These are phyloP conservation scores for Rhododendron mucronatum DNA, from an alignment of 148 eudicot genomes.

Conservation along the genomic window DNA sequence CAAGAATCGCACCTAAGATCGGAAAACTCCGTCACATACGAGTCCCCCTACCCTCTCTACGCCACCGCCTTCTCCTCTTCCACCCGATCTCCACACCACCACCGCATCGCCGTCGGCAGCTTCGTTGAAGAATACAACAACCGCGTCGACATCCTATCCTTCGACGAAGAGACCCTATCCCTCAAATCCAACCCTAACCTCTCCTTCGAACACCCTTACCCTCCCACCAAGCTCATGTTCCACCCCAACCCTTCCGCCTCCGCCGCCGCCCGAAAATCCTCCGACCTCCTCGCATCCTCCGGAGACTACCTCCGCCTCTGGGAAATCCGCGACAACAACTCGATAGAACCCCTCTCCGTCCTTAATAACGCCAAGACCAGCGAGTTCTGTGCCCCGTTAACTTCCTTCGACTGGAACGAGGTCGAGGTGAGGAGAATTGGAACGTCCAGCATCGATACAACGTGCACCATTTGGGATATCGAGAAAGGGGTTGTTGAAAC, in stretches of 20 bases:
- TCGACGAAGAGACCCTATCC: constrained; percentile 56
- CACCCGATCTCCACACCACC: constrained; percentile 27
- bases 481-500: constrained; percentile 81
- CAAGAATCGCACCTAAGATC: constrained; percentile 39
- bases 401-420: constrained; percentile 95
- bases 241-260: constrained; percentile 47
- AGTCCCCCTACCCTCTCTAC: constrained; percentile 69
- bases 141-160: constrained; percentile 59
- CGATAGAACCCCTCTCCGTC: constrained; percentile 38
- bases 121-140: constrained; percentile 81
- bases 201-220: constrained; percentile 80
- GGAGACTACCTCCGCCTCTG: constrained; percentile 71
- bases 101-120: constrained; percentile 70
- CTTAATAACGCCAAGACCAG: constrained; percentile 78
- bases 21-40: constrained; percentile 41
- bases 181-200: constrained; percentile 47
- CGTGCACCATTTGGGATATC: constrained; percentile 93
- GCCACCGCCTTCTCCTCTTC: constrained; percentile 62
- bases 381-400: constrained; percentile 81
- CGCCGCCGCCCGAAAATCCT: constrained; percentile 21
- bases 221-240: constrained; percentile 87
- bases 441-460: constrained; percentile 80
- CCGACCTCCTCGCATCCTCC: constrained; percentile 56
- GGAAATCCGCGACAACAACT: constrained; percentile 27
- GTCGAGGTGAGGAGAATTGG: constrained; percentile 69